A percentile compares a stretch with the other conserved stretches of the same genome.
phyloP scores from a whole-genome alignment of 2,329 filamentous ascomycete species.

The Scedosporium dehoogii region DNA sequence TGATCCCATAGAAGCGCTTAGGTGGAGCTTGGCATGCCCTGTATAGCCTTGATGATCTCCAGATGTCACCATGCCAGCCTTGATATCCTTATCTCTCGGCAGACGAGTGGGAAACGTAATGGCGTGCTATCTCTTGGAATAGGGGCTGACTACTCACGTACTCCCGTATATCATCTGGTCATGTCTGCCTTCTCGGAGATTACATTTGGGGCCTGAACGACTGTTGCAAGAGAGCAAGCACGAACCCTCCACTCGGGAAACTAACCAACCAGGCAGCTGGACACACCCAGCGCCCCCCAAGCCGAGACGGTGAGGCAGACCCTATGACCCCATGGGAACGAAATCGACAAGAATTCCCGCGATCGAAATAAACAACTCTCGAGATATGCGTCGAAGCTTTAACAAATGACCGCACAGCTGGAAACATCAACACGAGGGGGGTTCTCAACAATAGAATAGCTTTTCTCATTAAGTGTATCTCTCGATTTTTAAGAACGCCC shows the following conservation, averaged over 20 bases:
- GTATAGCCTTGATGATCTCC: background rate
- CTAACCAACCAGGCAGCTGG: background rate
- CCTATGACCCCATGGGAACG: no score
- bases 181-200: background rate
- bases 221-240: background rate
- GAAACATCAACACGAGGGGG: background rate
- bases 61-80: background rate
- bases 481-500: background rate
- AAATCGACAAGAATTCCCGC: no score
- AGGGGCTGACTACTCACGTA: background rate
- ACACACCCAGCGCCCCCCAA: no score
- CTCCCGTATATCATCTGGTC: no score
- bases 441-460: background rate
- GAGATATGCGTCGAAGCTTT: no score
- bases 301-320: no score
- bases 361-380: no score
- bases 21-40: background rate
- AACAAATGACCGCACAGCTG: background rate
- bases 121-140: background rate
- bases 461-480: background rate
- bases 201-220: background rate
- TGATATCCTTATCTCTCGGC: background rate
- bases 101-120: background rate
- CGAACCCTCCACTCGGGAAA: background rate
- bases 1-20: background rate